Base-by-base conservation (phyloP, 768 basidiomycete genomes). In the Trametes villosa region DNA sequence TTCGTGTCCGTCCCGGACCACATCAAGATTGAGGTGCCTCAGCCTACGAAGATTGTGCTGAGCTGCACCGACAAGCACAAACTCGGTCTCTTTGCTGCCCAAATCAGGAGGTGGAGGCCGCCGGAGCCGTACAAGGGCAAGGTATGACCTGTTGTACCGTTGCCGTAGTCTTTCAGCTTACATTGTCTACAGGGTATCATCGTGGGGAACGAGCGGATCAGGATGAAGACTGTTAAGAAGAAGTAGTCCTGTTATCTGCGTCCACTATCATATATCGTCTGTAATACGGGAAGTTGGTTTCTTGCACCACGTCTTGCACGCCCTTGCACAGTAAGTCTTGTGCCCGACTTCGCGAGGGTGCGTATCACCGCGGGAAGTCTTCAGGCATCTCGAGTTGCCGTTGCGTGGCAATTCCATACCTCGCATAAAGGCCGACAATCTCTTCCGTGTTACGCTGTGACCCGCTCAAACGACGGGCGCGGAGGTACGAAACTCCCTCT, bases 81-180 rank as follows among this genome's bases (percentile, higher is more conserved):
- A 48, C 73, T 99, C 59, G 94, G 94, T 1, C 79, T 92, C 65
- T 96, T 96, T 71, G 91, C 94, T 0, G 94, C 96, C 6, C 84
- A 86, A 65, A 87, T 98, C 26, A 81, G 95, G 63, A 83, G 81
- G 60, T 89, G 87, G 77, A 84, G 96, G 67, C 89, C 88, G 67
- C 96, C 96, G 22, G 96, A 99, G 72, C 96, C 95, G 17, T 99
- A 98, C 77, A 94, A 98, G 77, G 96, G 95, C 72, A 98, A 98
- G 84, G 95, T 96, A 70, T 52, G 90, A 76, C 46, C 38, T 6
- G 24, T 48, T 13, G 60, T 55, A 27, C 31, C 49, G 13, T 45
- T 36, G 44, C 22, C 24, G 1, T 3, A 15, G n/a, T 62, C 38
- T 41, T 17, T 62, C 27, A 44, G 45, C 44, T 57, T 46, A 49